Evolutionary conservation across 371 early-diverging fungal species (phyloP).

Genomic region (Gilbertella persicaria): DNA sequence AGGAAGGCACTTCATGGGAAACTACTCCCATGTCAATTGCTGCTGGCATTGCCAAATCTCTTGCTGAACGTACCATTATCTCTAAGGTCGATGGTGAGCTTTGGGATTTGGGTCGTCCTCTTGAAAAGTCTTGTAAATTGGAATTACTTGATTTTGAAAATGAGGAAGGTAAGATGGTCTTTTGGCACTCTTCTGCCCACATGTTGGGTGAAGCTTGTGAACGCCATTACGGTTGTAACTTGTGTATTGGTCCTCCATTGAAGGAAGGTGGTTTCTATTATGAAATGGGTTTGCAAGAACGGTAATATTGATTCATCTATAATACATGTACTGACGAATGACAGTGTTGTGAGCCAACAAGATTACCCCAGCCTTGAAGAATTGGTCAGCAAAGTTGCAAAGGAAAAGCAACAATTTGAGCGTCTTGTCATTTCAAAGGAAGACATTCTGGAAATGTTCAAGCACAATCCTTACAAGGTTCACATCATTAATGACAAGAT

Average conservation of each 20-base stretch:
- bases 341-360: conserved; percentile 70
- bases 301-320: conserved; percentile 32
- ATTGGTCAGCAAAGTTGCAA: conserved; percentile 83
- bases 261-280: conserved; percentile 99
- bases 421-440: conserved; percentile 91
- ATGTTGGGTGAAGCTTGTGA: conserved; percentile 98
- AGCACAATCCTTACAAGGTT: conserved; percentile 96
- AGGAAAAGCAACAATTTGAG: conserved; percentile 96
- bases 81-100: conserved; percentile 95
- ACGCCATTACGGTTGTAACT: conserved; percentile 93
- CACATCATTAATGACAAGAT: conserved; percentile 93
- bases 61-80: conserved; percentile 91
- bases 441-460: conserved; percentile 96
- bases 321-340: too few relatives aligned
- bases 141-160: conserved; percentile 97
- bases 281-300: conserved; percentile 90
- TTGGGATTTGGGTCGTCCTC: conserved; percentile 91
- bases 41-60: conserved; percentile 81
- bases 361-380: conserved; percentile 91
- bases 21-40: conserved; percentile 97
- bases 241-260: conserved; percentile 98
- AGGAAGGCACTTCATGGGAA: conserved; percentile 93
- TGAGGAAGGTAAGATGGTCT: conserved; percentile 94
- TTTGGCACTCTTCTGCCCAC: conserved; percentile 99
- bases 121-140: conserved; percentile 81